Conservation (phyloP, 2,329 filamentous ascomycete genomes). For the Endothia cerciana region DNA sequence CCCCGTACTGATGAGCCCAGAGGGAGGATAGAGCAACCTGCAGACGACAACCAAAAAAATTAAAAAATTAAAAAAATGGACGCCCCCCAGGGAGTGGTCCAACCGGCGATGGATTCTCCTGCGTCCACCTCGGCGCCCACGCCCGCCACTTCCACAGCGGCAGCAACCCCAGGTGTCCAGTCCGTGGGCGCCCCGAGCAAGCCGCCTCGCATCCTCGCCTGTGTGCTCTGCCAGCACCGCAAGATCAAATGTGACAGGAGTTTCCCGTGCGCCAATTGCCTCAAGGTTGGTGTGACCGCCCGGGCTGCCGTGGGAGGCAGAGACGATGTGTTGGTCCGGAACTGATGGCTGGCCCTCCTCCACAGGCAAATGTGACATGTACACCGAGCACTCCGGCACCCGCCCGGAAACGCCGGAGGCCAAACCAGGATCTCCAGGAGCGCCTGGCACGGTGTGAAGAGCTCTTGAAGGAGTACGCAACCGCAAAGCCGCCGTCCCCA, state of each 20-base stretch:
- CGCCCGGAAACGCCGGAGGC: conserved; percentile 60
- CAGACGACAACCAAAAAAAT: not conserved
- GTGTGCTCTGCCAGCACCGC: conserved; percentile 62
- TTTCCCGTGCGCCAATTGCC: conserved; percentile 62
- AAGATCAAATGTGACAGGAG: conserved; percentile 67
- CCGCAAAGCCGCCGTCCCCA: conserved; percentile 35
- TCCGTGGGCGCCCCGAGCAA: conserved; percentile 35
- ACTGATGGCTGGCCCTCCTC: not conserved
- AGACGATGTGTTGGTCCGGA: not conserved
- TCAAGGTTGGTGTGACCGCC: conserved; percentile 51
- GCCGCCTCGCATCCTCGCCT: conserved; percentile 53
- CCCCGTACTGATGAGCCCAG: not conserved
- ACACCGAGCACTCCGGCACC: conserved; percentile 64
- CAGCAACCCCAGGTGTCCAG: conserved; percentile 5
- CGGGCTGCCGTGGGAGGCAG: not conserved
- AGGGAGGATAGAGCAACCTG: not conserved
- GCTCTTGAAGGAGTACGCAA: conserved; percentile 60
- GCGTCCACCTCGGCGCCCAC: conserved; percentile 14
- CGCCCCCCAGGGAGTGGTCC: conserved; percentile 10
- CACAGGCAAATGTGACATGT: conserved; percentile 61
- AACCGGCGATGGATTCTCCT: conserved; percentile 12
- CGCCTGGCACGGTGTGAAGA: conserved; percentile 62
- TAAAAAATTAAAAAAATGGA: conserved; percentile 13
- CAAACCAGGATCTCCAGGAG: conserved; percentile 66
- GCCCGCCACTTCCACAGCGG: conserved; percentile 5